Base-by-base conservation (phyloP, 2,329 filamentous ascomycete species). In the Ophiosphaerella korrae region DNA sequence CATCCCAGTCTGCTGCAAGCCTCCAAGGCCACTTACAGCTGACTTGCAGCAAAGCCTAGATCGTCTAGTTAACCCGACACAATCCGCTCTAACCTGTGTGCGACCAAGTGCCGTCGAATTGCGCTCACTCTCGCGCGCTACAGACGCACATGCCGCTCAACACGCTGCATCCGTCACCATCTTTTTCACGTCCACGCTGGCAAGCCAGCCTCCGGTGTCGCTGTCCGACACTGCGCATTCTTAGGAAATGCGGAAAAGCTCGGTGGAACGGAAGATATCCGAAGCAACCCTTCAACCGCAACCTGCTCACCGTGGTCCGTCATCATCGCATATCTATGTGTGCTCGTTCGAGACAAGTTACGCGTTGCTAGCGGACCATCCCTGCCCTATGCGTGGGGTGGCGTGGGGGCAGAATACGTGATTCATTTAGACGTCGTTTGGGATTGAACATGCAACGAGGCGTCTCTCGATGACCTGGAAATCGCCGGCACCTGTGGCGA, bases 31-130 rank as follows among this genome's bases (percentile, higher is more conserved):
- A 60, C 60, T 53, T 55, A 55, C 55, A 59, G 63, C 55, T 66
- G 56, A 64, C 62, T 63, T 63, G 63, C 64, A 66, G 60, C 31
- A n/a, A 38, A 58, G 63, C 57, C 63, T 57, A 60, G 62, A 65
- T 50, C 54, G 51, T 38, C 40, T 11, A 54, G 43, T 56, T 58
- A 50, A 53, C 48, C 52, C 54, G 46, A 49, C 54, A 47, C 29
- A 50, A 47, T 36, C 45, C 53, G 53, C 49, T 38, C 48, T 53
- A 62, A 53, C 54, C 50, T 50, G 7, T 42, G 39, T 46, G 45
- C 45, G 39, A 11, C 32, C 16, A 44, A 21, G 13, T 4, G 26
- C 13, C n/a, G 24, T 51, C 47, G 41, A 49, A 44, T 42, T 34
- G 42, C 45, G 49, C 55, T 51, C 45, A 48, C 43, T 42, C 41